Conservation (phyloP, 345 rosid species). For the Corchorus olitorius region DNA sequence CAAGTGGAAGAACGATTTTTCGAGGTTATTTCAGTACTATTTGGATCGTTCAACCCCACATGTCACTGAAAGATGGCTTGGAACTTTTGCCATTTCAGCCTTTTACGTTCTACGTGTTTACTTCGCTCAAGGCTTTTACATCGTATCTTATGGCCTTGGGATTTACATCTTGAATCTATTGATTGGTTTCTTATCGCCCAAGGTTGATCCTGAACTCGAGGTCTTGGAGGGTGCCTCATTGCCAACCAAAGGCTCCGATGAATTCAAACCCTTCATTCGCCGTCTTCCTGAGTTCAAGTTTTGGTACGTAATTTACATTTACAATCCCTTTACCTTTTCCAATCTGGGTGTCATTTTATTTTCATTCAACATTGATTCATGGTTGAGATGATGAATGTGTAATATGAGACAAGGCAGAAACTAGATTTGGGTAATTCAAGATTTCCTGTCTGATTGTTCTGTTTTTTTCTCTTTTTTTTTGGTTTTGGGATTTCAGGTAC, state of each 20-base stretch:
- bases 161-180: conserved; percentile 50
- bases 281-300: conserved; percentile 56
- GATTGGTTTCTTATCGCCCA: conserved; percentile 55
- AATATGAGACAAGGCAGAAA: too few relatives aligned
- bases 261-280: conserved; percentile 51
- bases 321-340: not conserved
- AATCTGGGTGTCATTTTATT: not conserved
- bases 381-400: too few relatives aligned
- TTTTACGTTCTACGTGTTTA: conserved; percentile 46
- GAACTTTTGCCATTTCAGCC: conserved; percentile 35
- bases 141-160: conserved; percentile 48
- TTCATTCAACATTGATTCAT: not conserved
- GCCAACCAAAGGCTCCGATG: conserved; percentile 51
- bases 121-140: conserved; percentile 42
- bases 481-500: conserved; percentile 50
- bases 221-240: conserved; percentile 47
- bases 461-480: not conserved
- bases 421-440: not conserved
- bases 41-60: conserved; percentile 60
- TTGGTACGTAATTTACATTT: conserved; percentile 47
- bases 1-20: conserved; percentile 50
- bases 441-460: not conserved
- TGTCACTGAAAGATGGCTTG: conserved; percentile 45
- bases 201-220: conserved; percentile 54
- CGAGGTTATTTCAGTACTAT: conserved; percentile 51